These are phyloP conservation scores for Pyronema domesticum DNA, from an alignment of 495 filamentous ascomycete species.

Conservation along the genomic window DNA sequence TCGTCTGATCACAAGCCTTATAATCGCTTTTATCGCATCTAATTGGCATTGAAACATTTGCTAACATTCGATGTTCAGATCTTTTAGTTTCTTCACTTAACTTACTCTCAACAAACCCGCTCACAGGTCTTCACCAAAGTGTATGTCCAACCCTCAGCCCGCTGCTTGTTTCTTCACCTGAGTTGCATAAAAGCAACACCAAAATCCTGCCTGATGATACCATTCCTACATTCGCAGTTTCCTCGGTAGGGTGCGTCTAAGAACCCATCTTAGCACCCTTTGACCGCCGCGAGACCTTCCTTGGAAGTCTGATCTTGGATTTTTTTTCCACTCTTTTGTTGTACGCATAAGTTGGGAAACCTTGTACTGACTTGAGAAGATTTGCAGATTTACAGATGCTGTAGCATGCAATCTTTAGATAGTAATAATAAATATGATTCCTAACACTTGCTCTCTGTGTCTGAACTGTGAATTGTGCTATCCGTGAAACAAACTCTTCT, in stretches of 20 bases:
- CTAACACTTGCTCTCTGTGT: no score
- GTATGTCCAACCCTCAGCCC: background rate
- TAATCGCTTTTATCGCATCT: background rate
- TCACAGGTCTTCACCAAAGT: background rate
- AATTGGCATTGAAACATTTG: background rate
- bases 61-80: background rate
- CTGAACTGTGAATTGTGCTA: no score
- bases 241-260: conserved; percentile 29
- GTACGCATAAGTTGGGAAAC: background rate
- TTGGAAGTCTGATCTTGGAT: conserved; percentile 31
- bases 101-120: background rate
- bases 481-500: no score
- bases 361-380: background rate
- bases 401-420: no score
- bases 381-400: no score
- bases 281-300: conserved; percentile 32
- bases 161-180: background rate
- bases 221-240: conserved; percentile 35
- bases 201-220: conserved; percentile 27
- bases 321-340: background rate
- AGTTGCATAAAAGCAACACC: background rate
- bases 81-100: background rate
- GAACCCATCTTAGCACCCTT: conserved; percentile 30
- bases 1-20: conserved; percentile 16
- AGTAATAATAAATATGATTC: no score